Base-by-base conservation (phyloP, 1,284 basidiomycete species). In the Hemileia vastatrix region DNA sequence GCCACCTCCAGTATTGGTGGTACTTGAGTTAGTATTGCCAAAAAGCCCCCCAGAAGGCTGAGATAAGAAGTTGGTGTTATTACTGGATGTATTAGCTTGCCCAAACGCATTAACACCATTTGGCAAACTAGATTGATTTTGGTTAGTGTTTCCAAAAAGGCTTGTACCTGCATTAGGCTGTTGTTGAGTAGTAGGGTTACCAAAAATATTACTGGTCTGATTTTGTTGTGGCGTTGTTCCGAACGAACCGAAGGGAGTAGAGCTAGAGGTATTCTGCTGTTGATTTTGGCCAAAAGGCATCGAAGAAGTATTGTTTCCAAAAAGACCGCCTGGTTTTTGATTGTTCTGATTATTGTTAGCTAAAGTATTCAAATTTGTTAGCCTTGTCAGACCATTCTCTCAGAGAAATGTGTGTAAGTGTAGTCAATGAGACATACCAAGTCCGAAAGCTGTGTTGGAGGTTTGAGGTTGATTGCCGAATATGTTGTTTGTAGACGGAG, bases 1-100 rank as follows among this genome's bases (percentile, higher is more conserved):
- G 18, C 77, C 76, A 9, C 77, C 68, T 32, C 76, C 74, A 2
- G 75, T 73, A 13, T 69, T 74, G 31, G 65, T 65, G 52, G 63
- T 59, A 6, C 74, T 61, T 24, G 78, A 77, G 43, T 76, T 71
- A 40, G 65, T 72, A 31, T 73, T 67, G 21, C 72, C 70, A n/a
- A 69, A 63, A 52, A 63, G 55, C 15, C 60, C 63, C 33, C 51
- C 55, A 66, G 69, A 63, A 58, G 60, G 51, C 23, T 73, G 64
- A n/a, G 71, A 68, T 31, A 68, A 61, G 11, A 66, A 54, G n/a
- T 68, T 72, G 40, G 67, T 69, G 19, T 69, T 69, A 51, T 57
- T 61, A 3, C n/a, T n/a, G n/a, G n/a, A n/a, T n/a, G 40, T 48
- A 31, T 45, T 49, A 8, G 58, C 64, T 19, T 24, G 27, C 21